Conservation (phyloP, 495 filamentous ascomycete genomes). For the Penicillium ochrochloron region DNA sequence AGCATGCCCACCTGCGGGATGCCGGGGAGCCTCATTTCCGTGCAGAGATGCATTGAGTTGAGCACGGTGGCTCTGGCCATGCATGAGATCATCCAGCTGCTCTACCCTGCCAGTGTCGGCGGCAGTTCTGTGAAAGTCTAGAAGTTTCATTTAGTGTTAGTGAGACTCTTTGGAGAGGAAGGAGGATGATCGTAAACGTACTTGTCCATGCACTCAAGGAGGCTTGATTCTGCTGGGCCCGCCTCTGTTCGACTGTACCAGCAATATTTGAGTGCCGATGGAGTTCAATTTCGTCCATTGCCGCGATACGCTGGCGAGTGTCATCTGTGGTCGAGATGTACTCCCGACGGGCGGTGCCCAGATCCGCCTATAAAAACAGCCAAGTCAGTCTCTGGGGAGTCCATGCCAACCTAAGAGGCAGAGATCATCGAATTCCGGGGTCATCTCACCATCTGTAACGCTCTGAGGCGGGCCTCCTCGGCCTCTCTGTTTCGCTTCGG, state of each 20-base stretch:
- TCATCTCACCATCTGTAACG: constrained; percentile 1
- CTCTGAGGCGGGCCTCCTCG: background rate
- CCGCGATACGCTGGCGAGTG: background rate
- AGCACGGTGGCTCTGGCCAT: constrained; percentile 45
- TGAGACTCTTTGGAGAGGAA: background rate
- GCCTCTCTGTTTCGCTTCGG: too few relatives aligned
- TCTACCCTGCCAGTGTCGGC: constrained; percentile 35
- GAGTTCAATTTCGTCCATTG: background rate
- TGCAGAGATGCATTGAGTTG: constrained; percentile 25
- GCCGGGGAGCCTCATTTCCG: background rate
- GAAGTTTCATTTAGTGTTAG: constrained; percentile 15
- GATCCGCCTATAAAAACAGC: constrained; percentile 5
- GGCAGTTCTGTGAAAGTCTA: constrained; percentile 36
- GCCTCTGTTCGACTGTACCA: constrained; percentile 28
- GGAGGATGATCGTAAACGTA: constrained; percentile 19
- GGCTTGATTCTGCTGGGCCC: constrained; percentile 25
- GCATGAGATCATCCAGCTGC: constrained; percentile 33
- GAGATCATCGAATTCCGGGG: background rate
- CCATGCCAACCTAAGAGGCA: background rate
- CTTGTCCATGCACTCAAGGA: constrained; percentile 37
- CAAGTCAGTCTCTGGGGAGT: background rate
- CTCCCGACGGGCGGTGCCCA: constrained; percentile 10
- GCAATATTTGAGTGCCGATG: constrained; percentile 27
- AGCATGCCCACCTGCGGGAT: constrained; percentile 2
- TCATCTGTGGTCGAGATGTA: constrained; percentile 5